Evolutionary conservation across 345 rosid genomes (phyloP).

Genomic region (Mangifera indica): DNA sequence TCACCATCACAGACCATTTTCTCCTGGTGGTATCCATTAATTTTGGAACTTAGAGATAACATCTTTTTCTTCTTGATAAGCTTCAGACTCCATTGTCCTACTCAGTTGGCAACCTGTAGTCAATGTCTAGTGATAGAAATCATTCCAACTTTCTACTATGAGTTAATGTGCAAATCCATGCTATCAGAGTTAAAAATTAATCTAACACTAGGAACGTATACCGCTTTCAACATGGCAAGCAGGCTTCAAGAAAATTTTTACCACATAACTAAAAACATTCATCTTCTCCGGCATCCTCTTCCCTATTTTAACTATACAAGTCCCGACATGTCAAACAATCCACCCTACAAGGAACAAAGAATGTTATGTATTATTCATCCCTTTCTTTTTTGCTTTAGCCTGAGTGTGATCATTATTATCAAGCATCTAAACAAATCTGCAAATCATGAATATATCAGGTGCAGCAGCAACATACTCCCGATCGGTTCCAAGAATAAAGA

Average conservation of each 20-base stretch:
- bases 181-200: not conserved
- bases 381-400: not conserved
- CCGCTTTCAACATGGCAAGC: not conserved
- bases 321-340: not conserved
- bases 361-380: not conserved
- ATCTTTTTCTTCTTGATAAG: not conserved
- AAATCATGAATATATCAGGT: conserved; percentile 30
- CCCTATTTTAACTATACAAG: not conserved
- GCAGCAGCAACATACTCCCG: conserved; percentile 69
- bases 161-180: no score
- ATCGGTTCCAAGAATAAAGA: conserved; percentile 55
- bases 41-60: not conserved
- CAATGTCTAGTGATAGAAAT: no score
- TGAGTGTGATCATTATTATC: not conserved
- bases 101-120: not conserved
- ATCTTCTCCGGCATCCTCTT: not conserved
- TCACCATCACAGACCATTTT: not conserved
- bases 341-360: not conserved
- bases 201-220: not conserved
- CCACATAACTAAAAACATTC: not conserved
- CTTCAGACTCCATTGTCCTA: not conserved
- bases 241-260: not conserved
- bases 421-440: no score
- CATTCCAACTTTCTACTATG: no score
- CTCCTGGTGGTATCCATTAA: no score